Evolutionary conservation across 1,284 basidiomycete genomes (phyloP), one percentile per base, ranked within the genome.

Genomic region (Chalciporus sp.): DNA sequence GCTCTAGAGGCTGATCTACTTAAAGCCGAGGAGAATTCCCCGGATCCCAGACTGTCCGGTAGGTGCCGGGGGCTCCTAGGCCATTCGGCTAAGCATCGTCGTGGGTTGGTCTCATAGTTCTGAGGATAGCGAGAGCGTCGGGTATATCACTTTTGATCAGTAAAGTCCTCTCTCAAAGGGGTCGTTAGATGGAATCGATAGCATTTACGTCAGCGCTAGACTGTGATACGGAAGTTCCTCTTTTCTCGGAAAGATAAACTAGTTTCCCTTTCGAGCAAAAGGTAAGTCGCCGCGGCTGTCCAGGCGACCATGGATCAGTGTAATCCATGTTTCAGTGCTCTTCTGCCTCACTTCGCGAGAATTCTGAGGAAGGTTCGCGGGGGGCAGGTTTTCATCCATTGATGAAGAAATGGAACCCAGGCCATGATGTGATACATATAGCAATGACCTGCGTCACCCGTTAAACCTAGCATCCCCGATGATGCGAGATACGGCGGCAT

Each of bases 341-440:
- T 19, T 41, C 43, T 47, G 6, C 49, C 49, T 53, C 60, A 50
- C 48, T 39, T 39, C 14, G 39, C 49, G 26, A 52, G 55, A 53
- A 54, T 42, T 57, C 53, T 44, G 51, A 42, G 33, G 31, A 59
- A 47, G 46, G 51, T 56, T 52, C 50, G 42, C 47, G 43, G 17
- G 53, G 41, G 56, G 66, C 54, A 67, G 62, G 66, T 42, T 63
- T 66, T 69, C 68, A 70, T 66, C 51, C 42, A 45, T 16, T 54
- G 42, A 66, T 67, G 65, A 69, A 53, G 42, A 52, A 65, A 68
- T 63, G 56, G 67, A 68, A 67, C 52, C 41, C 44, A 44, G 49
- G n/a, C 42, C 39, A 41, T 50, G 35, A 52, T 42, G 50, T 52
- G 52, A 64, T 56, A 56, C 51, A 60, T 63, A 42, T 40, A 46